Evolutionary conservation across 2,329 filamentous ascomycete genomes (phyloP).

Genomic region (Blastomyces silverae): DNA sequence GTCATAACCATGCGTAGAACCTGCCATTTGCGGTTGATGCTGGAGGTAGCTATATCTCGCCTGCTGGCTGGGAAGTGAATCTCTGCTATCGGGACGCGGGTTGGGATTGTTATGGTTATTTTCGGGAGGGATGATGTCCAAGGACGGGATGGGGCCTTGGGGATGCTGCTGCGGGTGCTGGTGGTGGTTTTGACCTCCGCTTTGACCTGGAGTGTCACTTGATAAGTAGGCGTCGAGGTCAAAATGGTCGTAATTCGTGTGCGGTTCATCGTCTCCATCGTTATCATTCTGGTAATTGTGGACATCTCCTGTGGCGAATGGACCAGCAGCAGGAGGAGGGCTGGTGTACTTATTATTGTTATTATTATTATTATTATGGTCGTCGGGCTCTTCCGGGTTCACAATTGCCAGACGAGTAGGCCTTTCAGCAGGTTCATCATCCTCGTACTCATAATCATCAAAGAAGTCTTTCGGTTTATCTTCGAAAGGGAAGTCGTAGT

Average conservation of each 20-base stretch:
- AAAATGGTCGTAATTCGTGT: conserved; percentile 2
- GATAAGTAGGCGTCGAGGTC: conserved; percentile 8
- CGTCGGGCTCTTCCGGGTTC: conserved; percentile 5
- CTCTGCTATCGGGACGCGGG: conserved; percentile 24
- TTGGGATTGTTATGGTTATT: neutral
- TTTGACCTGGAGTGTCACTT: neutral
- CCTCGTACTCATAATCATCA: conserved; percentile 14
- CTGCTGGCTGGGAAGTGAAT: conserved; percentile 32
- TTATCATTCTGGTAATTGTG: neutral
- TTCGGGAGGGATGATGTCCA: conserved; percentile 14
- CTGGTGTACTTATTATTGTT: neutral
- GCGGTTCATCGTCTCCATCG: neutral
- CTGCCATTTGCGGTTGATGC: neutral
- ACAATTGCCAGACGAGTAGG: conserved; percentile 13
- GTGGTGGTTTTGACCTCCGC: neutral
- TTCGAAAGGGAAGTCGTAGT: conserved; percentile 4
- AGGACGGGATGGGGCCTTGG: conserved; percentile 14
- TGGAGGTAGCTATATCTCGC: conserved; percentile 23
- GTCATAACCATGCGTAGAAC: neutral
- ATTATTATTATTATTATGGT: conserved; percentile 9
- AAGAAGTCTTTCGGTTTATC: conserved; percentile 13
- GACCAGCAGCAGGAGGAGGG: neutral
- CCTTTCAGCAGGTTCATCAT: neutral
- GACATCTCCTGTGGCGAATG: neutral
- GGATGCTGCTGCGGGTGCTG: neutral